These are phyloP conservation scores for Ichthyophonus hoferi DNA, from an alignment of 208 protist genomes.

Conservation along the genomic window DNA sequence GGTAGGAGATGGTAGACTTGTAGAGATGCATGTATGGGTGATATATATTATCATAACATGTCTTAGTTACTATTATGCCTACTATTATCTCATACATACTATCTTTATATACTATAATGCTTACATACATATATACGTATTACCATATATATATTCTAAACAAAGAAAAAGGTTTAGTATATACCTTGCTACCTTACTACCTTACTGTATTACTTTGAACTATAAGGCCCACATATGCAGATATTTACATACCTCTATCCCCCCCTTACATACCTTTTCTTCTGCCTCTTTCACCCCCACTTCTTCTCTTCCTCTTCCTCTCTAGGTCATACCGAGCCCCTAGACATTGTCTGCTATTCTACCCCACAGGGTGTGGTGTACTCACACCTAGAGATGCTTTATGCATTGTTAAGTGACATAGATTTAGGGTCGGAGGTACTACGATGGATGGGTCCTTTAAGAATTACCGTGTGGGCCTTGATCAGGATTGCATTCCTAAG, in stretches of 20 bases:
- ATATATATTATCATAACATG: neutral
- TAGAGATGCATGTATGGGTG: neutral
- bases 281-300: neutral
- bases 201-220: neutral
- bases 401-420: constrained; percentile 32
- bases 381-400: constrained; percentile 19
- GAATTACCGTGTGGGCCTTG: neutral
- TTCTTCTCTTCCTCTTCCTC: neutral
- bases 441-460: constrained; percentile 31
- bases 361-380: neutral
- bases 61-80: neutral
- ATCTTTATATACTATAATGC: neutral
- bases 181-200: neutral
- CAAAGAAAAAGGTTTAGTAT: neutral
- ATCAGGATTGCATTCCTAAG: neutral
- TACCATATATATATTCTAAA: neutral
- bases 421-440: constrained; percentile 34
- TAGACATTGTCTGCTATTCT: constrained; percentile 20
- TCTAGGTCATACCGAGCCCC: constrained; percentile 19
- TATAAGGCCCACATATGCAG: neutral
- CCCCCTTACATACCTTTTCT: neutral
- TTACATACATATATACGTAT: neutral
- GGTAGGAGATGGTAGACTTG: too few species aligned
- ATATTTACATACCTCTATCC: neutral
- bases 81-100: neutral